phyloP scores from a whole-genome alignment of 495 filamentous ascomycete species.

The Cenococcum geophilum region DNA sequence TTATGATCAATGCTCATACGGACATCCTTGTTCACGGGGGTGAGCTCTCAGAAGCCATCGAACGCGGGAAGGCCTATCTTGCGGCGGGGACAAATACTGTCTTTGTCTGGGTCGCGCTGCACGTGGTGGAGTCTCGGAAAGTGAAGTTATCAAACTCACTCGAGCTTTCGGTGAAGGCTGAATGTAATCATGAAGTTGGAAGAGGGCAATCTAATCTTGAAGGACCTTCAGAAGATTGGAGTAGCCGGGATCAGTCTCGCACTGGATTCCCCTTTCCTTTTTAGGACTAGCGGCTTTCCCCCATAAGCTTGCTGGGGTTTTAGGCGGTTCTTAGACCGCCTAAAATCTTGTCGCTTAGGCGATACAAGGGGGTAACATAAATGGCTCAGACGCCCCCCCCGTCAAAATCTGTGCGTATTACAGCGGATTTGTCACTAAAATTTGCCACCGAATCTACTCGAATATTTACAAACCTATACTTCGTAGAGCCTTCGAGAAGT shows the following conservation, averaged over 20 bases:
- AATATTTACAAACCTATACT: no score
- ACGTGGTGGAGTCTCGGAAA: slow-evolving; percentile 16
- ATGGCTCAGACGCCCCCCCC: no score
- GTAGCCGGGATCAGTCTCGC: slow-evolving; percentile 31
- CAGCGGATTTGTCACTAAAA: no score
- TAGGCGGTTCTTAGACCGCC: no score
- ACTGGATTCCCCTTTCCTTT: no score
- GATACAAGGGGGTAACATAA: no score
- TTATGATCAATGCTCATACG: slow-evolving; percentile 26
- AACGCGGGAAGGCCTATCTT: slow-evolving; percentile 26
- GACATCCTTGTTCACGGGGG: slow-evolving; percentile 22
- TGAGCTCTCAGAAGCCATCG: slow-evolving; percentile 18
- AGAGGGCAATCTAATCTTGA: slow-evolving; percentile 15
- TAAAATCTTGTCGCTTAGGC: no score
- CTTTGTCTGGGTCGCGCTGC: slow-evolving; percentile 25
- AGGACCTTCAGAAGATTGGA: slow-evolving; percentile 28
- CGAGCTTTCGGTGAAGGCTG: slow-evolving; percentile 25
- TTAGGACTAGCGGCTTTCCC: no score
- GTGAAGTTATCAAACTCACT: slow-evolving; percentile 19
- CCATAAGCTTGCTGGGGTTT: no score
- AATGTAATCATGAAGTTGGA: slow-evolving; percentile 24
- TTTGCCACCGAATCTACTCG: no score
- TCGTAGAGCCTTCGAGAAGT: no score
- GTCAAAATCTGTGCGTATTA: no score
- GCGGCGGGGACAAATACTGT: slow-evolving; percentile 26